Percentiles rank a stretch among this genome's conserved stretches.
phyloP scores from a whole-genome alignment of 306 rosid species.

The Cucurbita argyrosperma region DNA sequence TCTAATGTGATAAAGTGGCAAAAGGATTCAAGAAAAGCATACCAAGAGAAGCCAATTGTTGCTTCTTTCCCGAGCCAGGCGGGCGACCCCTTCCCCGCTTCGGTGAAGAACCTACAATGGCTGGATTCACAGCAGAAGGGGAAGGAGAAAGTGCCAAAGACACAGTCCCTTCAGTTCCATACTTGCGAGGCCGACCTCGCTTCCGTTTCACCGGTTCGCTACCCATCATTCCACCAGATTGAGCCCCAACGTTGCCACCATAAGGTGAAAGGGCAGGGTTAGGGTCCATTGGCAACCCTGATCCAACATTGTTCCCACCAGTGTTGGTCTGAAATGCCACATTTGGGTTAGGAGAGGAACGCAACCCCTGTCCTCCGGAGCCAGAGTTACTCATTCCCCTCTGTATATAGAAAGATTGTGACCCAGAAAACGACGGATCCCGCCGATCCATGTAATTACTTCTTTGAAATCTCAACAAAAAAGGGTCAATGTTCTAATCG shows the following conservation, averaged over 20 bases:
- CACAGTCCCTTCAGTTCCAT: conserved; percentile 73
- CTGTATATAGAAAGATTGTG: conserved; percentile 65
- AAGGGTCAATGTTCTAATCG: not conserved
- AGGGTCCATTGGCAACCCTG: conserved; percentile 49
- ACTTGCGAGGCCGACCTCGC: conserved; percentile 92
- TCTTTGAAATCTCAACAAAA: not conserved
- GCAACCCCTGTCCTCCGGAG: conserved; percentile 44
- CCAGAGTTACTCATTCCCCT: conserved; percentile 46
- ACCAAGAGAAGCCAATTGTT: conserved; percentile 66
- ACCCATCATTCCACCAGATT: conserved; percentile 29
- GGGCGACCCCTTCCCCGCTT: conserved; percentile 91
- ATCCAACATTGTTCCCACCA: conserved; percentile 46
- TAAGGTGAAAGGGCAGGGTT: conserved; percentile 42
- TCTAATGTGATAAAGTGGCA: not conserved
- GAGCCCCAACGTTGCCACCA: conserved; percentile 54
- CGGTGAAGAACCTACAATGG: conserved; percentile 19
- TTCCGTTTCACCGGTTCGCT: conserved; percentile 63
- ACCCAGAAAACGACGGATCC: conserved; percentile 64
- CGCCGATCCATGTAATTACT: conserved; percentile 59
- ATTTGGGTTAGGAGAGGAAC: conserved; percentile 40
- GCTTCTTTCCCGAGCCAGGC: conserved; percentile 82
- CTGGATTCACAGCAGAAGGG: conserved; percentile 33
- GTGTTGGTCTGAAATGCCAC: conserved; percentile 43
- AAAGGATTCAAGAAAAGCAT: conserved; percentile 8
- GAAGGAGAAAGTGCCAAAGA: conserved; percentile 60